Conservation (phyloP, 257 asterid species). For the Rehmannia glutinosa region DNA sequence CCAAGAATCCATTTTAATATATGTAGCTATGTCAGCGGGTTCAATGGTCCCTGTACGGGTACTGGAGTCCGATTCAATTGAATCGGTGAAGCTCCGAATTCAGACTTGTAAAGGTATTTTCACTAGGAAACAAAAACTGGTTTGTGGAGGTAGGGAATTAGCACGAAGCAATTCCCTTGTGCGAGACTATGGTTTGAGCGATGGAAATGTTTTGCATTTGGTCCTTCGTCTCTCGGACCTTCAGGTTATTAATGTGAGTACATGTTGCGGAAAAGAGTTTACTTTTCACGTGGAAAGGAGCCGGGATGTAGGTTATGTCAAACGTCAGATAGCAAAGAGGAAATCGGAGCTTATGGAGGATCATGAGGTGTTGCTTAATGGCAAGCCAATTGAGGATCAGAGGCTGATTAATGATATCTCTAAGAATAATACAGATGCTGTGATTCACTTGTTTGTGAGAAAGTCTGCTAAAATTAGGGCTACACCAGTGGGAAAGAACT, state of each 20-base stretch:
- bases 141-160: conserved; percentile 76
- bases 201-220: conserved; percentile 81
- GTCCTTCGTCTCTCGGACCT: conserved; percentile 73
- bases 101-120: conserved; percentile 70
- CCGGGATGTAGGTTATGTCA: conserved; percentile 69
- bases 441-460: conserved; percentile 72
- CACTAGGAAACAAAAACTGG: conserved; percentile 70
- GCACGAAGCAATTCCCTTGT: conserved; percentile 71
- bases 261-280: conserved; percentile 72
- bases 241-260: conserved; percentile 57
- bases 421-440: conserved; percentile 56
- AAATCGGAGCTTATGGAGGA: conserved; percentile 41
- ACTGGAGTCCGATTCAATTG: conserved; percentile 65
- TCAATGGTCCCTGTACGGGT: conserved; percentile 74
- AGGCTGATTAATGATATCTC: conserved; percentile 67
- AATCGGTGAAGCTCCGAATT: conserved; percentile 67
- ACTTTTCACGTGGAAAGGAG: conserved; percentile 66
- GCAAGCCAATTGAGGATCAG: conserved; percentile 70
- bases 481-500: conserved; percentile 61
- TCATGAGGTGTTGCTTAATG: conserved; percentile 71
- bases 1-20: conserved; percentile 54
- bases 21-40: conserved; percentile 64
- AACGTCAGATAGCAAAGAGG: conserved; percentile 58
- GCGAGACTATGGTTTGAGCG: conserved; percentile 67
- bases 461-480: conserved; percentile 73